Conservation (phyloP, 805 yeast species). For the Starmera quercuum region DNA sequence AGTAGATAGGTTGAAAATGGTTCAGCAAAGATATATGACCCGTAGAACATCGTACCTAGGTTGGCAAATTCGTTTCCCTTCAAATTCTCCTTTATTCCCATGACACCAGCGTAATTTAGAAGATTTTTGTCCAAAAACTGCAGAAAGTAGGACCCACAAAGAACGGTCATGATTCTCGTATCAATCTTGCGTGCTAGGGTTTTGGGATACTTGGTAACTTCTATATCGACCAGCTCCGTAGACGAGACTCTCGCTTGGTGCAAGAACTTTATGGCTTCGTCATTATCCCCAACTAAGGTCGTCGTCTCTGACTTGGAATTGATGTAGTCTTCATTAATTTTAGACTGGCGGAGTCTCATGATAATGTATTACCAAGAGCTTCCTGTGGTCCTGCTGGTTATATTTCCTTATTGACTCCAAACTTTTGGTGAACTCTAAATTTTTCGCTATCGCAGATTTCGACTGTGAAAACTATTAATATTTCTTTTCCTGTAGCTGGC, state of each 20-base stretch:
- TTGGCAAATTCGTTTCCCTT: constrained; percentile 42
- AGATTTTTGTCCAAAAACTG: constrained; percentile 56
- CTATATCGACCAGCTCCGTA: neutral
- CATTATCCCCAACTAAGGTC: constrained; percentile 11
- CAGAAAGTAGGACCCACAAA: constrained; percentile 46
- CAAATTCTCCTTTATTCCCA: constrained; percentile 50
- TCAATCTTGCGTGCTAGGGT: constrained; percentile 34
- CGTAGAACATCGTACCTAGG: constrained; percentile 46
- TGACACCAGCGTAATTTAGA: constrained; percentile 53
- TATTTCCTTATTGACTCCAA: too few species aligned
- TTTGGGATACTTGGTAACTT: constrained; percentile 9
- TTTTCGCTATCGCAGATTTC: too few species aligned
- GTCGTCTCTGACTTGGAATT: constrained; percentile 3
- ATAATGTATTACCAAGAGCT: too few species aligned
- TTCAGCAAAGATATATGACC: constrained; percentile 45
- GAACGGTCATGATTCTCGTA: constrained; percentile 35
- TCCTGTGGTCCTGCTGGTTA: too few species aligned
- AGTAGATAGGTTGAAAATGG: constrained; percentile 41
- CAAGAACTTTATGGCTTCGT: constrained; percentile 18
- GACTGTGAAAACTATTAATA: too few species aligned
- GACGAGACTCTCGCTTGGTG: constrained; percentile 5
- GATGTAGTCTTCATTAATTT: neutral
- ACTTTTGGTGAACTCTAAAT: too few species aligned
- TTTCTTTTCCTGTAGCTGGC: too few species aligned
- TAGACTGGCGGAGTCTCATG: neutral